Evolutionary conservation across 768 basidiomycete species (phyloP).

Genomic region (Trametes coccinea): DNA sequence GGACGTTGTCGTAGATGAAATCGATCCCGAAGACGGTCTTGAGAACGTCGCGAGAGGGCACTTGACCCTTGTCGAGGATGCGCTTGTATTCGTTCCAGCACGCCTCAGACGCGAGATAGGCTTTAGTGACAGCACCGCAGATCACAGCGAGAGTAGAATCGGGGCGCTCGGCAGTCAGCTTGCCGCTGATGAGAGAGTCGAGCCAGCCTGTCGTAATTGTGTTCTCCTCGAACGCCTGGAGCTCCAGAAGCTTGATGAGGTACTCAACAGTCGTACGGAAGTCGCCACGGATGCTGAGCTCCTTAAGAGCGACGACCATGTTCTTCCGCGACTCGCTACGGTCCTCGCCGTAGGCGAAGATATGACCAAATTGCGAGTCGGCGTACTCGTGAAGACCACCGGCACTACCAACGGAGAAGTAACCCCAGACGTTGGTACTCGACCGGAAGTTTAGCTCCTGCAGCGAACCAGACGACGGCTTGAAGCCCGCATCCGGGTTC

Average conservation of each 20-base stretch:
- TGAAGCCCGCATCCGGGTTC: conserved; percentile 99
- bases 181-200: conserved; percentile 94
- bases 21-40: conserved; percentile 97
- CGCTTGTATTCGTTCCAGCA: conserved; percentile 94
- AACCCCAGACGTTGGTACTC: conserved; percentile 99
- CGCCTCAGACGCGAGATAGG: conserved; percentile 84
- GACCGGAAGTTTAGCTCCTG: conserved; percentile 99
- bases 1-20: conserved; percentile 95
- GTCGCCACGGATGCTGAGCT: conserved; percentile 97
- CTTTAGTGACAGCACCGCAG: conserved; percentile 95
- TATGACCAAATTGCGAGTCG: conserved; percentile 99
- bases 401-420: conserved; percentile 94
- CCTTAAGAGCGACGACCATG: conserved; percentile 99
- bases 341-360: conserved; percentile 98
- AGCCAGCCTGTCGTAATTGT: conserved; percentile 99
- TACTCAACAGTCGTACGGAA: conserved; percentile 99
- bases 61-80: conserved; percentile 96
- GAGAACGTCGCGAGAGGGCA: conserved; percentile 89
- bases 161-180: conserved; percentile 95
- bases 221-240: conserved; percentile 95
- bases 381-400: conserved; percentile 99
- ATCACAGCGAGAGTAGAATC: conserved; percentile 91
- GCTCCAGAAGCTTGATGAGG: conserved; percentile 94
- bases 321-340: conserved; percentile 95
- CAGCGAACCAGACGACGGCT: conserved; percentile 94